Conservation (phyloP, 2,329 filamentous ascomycete species). For the Emergomyces pasteurianus region DNA sequence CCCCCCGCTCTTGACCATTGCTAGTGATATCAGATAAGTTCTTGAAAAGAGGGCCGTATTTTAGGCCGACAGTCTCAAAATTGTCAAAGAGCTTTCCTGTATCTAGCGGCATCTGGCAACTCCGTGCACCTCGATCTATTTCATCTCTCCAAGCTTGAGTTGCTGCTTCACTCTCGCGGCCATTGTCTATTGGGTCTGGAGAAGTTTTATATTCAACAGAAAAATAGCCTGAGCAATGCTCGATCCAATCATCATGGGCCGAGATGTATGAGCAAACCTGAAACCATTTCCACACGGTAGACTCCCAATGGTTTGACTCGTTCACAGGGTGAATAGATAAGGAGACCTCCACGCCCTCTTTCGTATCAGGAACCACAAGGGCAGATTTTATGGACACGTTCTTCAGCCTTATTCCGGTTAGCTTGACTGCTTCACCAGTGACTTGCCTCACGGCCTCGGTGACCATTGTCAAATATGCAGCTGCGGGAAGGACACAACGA, state of each 20-base stretch:
- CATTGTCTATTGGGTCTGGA: conserved; percentile 11
- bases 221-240: conserved; percentile 25
- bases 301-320: conserved; percentile 11
- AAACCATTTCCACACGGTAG: conserved; percentile 19
- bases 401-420: conserved; percentile 2
- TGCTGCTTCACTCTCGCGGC: conserved; percentile 15
- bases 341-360: conserved; percentile 20
- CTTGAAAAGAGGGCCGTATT: conserved; percentile 21
- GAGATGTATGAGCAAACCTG: conserved; percentile 20
- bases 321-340: conserved; percentile 17
- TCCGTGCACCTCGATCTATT: conserved; percentile 8
- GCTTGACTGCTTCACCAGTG: neutral
- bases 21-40: conserved; percentile 16
- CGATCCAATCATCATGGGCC: conserved; percentile 20
- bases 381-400: conserved; percentile 19
- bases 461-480: conserved; percentile 20
- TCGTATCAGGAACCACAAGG: conserved; percentile 19
- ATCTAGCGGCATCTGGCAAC: conserved; percentile 15
- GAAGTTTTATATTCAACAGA: conserved; percentile 13
- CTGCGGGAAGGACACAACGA: conserved; percentile 17
- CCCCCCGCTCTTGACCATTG: conserved; percentile 11
- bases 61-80: conserved; percentile 18
- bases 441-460: conserved; percentile 20
- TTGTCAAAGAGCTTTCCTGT: conserved; percentile 17
- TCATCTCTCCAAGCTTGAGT: conserved; percentile 7